These are phyloP conservation scores for Kodamaea laetipori DNA, from an alignment of 805 yeast species.

Conservation along the genomic window DNA sequence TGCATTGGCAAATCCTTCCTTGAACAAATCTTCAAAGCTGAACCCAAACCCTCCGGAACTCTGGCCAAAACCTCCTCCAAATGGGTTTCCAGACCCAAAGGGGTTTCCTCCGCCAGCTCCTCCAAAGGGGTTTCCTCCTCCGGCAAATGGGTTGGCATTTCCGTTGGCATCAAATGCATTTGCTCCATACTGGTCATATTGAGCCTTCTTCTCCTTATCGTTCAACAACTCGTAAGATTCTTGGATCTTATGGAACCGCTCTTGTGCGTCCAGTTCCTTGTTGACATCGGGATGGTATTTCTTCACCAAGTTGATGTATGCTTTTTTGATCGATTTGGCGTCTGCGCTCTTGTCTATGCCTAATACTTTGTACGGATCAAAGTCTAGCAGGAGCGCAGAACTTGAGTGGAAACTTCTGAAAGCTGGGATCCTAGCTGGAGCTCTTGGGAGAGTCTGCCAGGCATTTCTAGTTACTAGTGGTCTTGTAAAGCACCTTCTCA, in stretches of 20 bases:
- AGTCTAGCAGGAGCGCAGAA: slow-evolving; percentile 25
- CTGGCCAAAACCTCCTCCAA: slow-evolving; percentile 46
- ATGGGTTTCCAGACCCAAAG: slow-evolving; percentile 47
- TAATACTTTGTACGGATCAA: slow-evolving; percentile 81
- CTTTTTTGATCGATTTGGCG: slow-evolving; percentile 86
- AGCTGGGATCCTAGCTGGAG: not conserved
- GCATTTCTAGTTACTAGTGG: slow-evolving; percentile 2
- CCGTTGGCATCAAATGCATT: slow-evolving; percentile 74
- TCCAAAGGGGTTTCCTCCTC: slow-evolving; percentile 43
- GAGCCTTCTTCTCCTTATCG: slow-evolving; percentile 80
- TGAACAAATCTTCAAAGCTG: slow-evolving; percentile 47
- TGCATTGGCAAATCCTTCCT: slow-evolving; percentile 50
- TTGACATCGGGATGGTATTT: slow-evolving; percentile 96
- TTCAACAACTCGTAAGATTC: slow-evolving; percentile 91
- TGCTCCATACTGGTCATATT: slow-evolving; percentile 90
- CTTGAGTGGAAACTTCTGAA: slow-evolving; percentile 7
- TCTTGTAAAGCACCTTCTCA: slow-evolving; percentile 4
- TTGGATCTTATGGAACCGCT: slow-evolving; percentile 87
- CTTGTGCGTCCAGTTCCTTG: slow-evolving; percentile 85
- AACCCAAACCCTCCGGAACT: slow-evolving; percentile 50
- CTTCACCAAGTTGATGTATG: slow-evolving; percentile 91
- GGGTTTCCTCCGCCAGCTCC: slow-evolving; percentile 27
- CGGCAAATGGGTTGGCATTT: slow-evolving; percentile 50
- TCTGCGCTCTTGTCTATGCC: slow-evolving; percentile 77
- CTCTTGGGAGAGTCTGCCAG: not conserved